Conservation (phyloP, 129 eudicot genomes). For the Kitagawia praeruptora region DNA sequence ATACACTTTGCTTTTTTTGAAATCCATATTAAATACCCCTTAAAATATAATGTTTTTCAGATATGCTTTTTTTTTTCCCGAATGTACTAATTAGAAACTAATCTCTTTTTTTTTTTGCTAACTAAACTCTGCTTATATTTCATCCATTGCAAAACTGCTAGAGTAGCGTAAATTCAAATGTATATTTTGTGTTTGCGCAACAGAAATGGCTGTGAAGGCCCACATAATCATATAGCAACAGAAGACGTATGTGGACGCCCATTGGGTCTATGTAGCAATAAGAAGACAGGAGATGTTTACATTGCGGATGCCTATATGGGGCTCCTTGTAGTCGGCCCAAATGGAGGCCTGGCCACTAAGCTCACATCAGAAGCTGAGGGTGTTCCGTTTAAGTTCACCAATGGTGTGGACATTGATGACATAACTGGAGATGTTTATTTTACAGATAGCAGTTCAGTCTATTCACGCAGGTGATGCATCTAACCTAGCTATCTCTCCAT, state of each 20-base stretch:
- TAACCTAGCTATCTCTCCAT: background rate
- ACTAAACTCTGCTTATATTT: no score
- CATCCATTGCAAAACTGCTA: no score
- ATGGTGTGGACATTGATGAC: background rate
- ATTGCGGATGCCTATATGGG: constrained; percentile 7
- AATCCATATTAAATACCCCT: no score
- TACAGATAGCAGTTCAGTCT: background rate
- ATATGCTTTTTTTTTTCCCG: no score
- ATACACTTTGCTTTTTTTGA: no score
- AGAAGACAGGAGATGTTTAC: background rate
- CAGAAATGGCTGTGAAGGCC: background rate
- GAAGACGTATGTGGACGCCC: background rate
- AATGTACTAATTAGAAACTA: no score
- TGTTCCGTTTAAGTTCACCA: background rate
- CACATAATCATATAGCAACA: background rate
- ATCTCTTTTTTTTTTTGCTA: no score
- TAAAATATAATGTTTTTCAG: no score
- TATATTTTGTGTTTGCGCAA: background rate
- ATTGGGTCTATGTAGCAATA: background rate
- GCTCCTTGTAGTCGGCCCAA: background rate
- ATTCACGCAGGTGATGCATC: background rate
- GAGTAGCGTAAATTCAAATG: no score
- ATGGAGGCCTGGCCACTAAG: background rate
- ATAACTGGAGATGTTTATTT: background rate
- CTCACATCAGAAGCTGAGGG: constrained; percentile 4